Base-by-base conservation (phyloP, 371 early-diverging fungal genomes). In the Parasitella parasitica region DNA sequence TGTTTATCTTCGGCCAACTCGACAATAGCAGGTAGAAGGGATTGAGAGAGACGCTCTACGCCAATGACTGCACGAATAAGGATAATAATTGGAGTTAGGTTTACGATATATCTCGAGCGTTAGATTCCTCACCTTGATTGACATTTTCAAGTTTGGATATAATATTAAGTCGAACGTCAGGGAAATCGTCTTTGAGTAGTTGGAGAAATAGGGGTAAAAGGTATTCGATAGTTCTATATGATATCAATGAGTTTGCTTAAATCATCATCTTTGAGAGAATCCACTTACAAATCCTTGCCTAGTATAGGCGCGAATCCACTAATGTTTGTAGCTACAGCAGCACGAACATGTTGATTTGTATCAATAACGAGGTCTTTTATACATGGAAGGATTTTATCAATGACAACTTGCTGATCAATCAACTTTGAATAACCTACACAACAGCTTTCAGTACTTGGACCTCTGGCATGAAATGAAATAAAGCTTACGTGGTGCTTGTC, bases 1-100 rank as follows among this genome's bases (percentile, higher is more conserved):
- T 97, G 97, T 82, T 97, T 97, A 76, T 99, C 99, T 81, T 98
- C 97, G 12, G 98, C 96, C 26, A 99, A 82, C 75, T 97, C 97
- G 24, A 98, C 92, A 69, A 99, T 97, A 9, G 99, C 99, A 8
- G 98, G 98, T 54, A 99, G 81, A 48, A 99, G 85, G 5, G 96
- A 96, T 72, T 97, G 96, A 20, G 98, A 96, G 27, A 99, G 84
- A 37, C 93, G 88, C 57, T 99, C 97, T 64, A 99, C 93, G 48
- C 99, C 99, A 64, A 99, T 96, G 38, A 97, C 97, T 83, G 67
- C 20, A 36, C 34, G 3, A 13, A 32, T 28, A n/a, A n/a, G n/a
- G n/a, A n/a, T n/a, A n/a, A n/a, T n/a, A n/a, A 49, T 32, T 27
- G 13, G 22, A 6, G 37, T 22, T 11, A 13, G 9, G 32, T 20